Evolutionary conservation across 331 rosid species (phyloP), one percentile per base, ranked within the genome.

Genomic region (Malus hybrid): DNA sequence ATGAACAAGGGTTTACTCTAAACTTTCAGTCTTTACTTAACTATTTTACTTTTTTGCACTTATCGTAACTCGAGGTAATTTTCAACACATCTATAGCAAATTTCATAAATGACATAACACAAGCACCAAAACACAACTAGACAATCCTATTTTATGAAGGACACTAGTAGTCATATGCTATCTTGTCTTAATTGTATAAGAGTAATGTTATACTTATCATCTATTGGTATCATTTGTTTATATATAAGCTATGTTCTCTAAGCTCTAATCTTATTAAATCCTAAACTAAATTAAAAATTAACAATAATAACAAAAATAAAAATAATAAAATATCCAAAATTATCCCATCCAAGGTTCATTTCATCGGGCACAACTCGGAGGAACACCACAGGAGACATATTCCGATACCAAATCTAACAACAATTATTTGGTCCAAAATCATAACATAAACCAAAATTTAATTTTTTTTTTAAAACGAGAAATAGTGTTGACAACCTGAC

Each of bases 401-500:
- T 7, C 75, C 42, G 8, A 69, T 67, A 70, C 48, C 30, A 58
- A 65, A 34, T 34, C 11, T 32, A 34, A 5, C 58, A 72, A 76
- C 48, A 70, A 75, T 70, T 33, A 74, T 75, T 68, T 32, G 42
- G 33, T 78, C 64, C 77, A 50, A 70, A 39, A 39, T 39, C 13
- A 39, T 9, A 10, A 39, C 12, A 84, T 56, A 62, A 63, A 44
- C 24, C 55, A n/a, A 68, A 57, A 55, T 62, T 60, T 42, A 83
- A 66, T 58, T 28, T 39, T 26, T 50, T 44, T 64, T 42, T 28
- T 67, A 32, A 75, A 46, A 26, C 46, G 28, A 33, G 24, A 75
- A 70, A 73, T 48, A 58, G 80, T 61, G 75, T 42, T 77, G 72
- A 77, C 82, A 77, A 69, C 80, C 58, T 68, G 84, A 77, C 80